Evolutionary conservation across 2,329 filamentous ascomycete species (phyloP).

Genomic region (Beauveria medogensis): DNA sequence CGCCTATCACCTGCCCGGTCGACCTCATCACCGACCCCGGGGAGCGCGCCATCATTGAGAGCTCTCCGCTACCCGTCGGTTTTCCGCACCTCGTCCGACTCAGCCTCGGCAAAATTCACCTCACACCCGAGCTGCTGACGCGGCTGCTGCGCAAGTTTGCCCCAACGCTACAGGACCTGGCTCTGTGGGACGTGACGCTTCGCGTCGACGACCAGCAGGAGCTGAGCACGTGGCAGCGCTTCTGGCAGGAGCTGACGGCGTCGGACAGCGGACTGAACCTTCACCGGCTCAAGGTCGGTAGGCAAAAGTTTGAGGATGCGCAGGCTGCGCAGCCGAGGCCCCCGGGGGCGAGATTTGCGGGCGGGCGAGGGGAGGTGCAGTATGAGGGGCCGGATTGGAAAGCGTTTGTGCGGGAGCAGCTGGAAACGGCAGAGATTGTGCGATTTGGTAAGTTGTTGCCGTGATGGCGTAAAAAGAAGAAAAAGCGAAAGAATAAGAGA

Average conservation of each 20-base stretch:
- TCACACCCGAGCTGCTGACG: constrained; percentile 24
- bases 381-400: constrained; percentile 30
- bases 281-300: constrained; percentile 24
- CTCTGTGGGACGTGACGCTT: constrained; percentile 35
- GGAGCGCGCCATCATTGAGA: constrained; percentile 2
- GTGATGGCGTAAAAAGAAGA: neutral
- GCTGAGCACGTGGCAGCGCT: constrained; percentile 27
- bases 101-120: constrained; percentile 33
- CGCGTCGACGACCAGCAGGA: neutral
- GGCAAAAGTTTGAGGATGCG: constrained; percentile 17
- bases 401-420: constrained; percentile 22
- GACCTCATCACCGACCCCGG: neutral
- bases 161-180: constrained; percentile 34
- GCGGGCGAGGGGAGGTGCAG: constrained; percentile 10
- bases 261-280: constrained; percentile 24
- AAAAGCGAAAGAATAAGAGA: neutral
- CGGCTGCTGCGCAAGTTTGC: constrained; percentile 33
- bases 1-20: neutral
- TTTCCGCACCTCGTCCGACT: constrained; percentile 31
- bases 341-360: neutral
- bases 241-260: constrained; percentile 28
- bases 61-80: constrained; percentile 18
- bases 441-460: neutral
- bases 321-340: neutral
- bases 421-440: constrained; percentile 13